These are phyloP conservation scores for Erysiphe neolycopersici DNA, from an alignment of 2,329 filamentous ascomycete genomes.

Conservation along the genomic window DNA sequence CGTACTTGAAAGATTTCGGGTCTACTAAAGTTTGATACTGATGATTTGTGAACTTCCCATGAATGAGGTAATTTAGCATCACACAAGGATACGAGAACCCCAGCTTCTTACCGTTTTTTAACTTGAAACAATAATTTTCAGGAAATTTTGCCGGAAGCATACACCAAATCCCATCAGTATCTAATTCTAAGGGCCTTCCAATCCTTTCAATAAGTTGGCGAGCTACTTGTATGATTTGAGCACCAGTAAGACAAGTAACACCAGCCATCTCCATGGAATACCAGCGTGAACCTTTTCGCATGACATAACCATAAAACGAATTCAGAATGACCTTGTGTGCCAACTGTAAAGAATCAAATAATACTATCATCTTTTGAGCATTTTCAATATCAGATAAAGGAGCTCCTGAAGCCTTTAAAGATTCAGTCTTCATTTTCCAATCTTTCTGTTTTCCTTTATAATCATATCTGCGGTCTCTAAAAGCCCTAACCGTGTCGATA, in stretches of 20 bases:
- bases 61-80: constrained; percentile 95
- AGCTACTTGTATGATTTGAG: constrained; percentile 90
- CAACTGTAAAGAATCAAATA: constrained; percentile 87
- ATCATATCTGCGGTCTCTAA: constrained; percentile 90
- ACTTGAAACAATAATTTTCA: constrained; percentile 81
- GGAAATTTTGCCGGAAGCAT: constrained; percentile 92
- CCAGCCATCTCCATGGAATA: constrained; percentile 99
- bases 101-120: constrained; percentile 90
- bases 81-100: constrained; percentile 95
- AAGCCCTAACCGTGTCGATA: constrained; percentile 83
- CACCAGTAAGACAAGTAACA: constrained; percentile 88
- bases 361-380: constrained; percentile 94
- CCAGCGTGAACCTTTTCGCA: constrained; percentile 96
- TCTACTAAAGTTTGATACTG: constrained; percentile 86
- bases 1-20: constrained; percentile 57
- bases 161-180: constrained; percentile 99
- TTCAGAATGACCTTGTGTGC: constrained; percentile 98
- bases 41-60: constrained; percentile 84
- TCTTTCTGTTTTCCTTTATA: constrained; percentile 97
- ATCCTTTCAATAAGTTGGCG: constrained; percentile 80
- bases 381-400: constrained; percentile 53
- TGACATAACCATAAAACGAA: constrained; percentile 97
- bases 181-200: constrained; percentile 73
- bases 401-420: constrained; percentile 61
- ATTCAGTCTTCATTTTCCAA: constrained; percentile 91